Evolutionary conservation across 169 alveolate genomes (phyloP).

Genomic region (Eimeria maxima): DNA sequence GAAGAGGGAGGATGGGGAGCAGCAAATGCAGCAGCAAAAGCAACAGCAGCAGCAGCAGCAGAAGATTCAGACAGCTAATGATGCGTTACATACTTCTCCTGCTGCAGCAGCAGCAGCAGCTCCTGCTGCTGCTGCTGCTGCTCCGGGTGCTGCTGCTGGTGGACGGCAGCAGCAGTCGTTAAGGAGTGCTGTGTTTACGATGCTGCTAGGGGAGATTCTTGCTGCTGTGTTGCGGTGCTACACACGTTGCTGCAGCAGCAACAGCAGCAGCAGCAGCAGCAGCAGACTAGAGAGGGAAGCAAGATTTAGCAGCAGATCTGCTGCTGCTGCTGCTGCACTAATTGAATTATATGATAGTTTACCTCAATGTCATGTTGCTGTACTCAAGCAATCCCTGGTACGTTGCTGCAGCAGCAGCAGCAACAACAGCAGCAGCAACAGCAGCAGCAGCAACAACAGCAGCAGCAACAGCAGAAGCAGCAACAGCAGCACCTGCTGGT

Average conservation of each 20-base stretch:
- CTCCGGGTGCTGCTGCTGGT: too few relatives aligned
- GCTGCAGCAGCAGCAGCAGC: not conserved
- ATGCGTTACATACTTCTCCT: not conserved
- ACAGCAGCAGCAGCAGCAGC: too few relatives aligned
- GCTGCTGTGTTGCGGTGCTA: constrained; percentile 24
- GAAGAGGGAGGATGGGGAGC: too few relatives aligned
- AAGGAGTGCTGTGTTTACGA: not conserved
- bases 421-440: not conserved
- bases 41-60: constrained; percentile 29
- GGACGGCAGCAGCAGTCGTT: constrained; percentile 31
- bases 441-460: not conserved
- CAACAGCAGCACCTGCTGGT: too few relatives aligned
- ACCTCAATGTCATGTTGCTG: constrained; percentile 20
- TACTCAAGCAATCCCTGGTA: constrained; percentile 4
- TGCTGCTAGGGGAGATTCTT: constrained; percentile 43
- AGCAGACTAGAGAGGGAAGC: not conserved
- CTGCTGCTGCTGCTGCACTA: constrained; percentile 39
- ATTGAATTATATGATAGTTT: not conserved
- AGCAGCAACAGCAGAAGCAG: not conserved
- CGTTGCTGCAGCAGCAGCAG: constrained; percentile 19
- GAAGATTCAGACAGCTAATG: not conserved
- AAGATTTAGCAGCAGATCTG: not conserved
- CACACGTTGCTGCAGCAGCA: too few relatives aligned
- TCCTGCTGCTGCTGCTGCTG: not conserved
- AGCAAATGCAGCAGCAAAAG: not conserved